Conservation (phyloP, 2,329 filamentous ascomycete species). For the Xylariaceae sp. region DNA sequence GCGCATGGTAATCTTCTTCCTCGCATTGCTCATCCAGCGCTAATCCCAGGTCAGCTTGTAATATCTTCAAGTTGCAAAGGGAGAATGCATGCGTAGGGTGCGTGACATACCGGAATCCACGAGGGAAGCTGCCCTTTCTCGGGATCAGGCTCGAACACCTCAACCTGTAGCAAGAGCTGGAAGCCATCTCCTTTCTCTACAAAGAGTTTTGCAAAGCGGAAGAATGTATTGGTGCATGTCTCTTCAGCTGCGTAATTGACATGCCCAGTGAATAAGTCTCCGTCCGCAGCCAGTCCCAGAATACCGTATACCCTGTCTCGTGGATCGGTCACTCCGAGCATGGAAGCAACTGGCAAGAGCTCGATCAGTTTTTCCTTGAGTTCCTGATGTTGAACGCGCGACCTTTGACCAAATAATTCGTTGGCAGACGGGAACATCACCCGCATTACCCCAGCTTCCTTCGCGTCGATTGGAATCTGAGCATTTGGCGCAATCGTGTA, state of each 20-base stretch:
- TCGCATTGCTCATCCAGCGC: neutral
- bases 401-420: neutral
- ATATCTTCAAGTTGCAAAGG: neutral
- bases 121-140: conserved; percentile 4
- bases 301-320: conserved; percentile 12
- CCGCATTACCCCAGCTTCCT: neutral
- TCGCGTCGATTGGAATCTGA: neutral
- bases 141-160: conserved; percentile 2
- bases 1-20: neutral
- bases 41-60: neutral
- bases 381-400: neutral
- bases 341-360: conserved; percentile 1
- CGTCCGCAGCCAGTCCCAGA: conserved; percentile 5
- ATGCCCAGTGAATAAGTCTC: conserved; percentile 2
- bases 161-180: conserved; percentile 7
- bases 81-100: too few species aligned
- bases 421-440: neutral
- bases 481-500: conserved; percentile 4
- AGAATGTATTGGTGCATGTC: conserved; percentile 1
- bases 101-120: conserved; percentile 8
- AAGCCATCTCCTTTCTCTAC: conserved; percentile 5
- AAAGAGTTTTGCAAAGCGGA: conserved; percentile 5
- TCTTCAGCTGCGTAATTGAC: conserved; percentile 7
- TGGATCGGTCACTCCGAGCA: conserved; percentile 8
- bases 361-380: conserved; percentile 4